Percentiles rank a stretch among this genome's conserved stretches.
Conservation (phyloP, 78 protist species). For the Protostelium mycophagum region DNA sequence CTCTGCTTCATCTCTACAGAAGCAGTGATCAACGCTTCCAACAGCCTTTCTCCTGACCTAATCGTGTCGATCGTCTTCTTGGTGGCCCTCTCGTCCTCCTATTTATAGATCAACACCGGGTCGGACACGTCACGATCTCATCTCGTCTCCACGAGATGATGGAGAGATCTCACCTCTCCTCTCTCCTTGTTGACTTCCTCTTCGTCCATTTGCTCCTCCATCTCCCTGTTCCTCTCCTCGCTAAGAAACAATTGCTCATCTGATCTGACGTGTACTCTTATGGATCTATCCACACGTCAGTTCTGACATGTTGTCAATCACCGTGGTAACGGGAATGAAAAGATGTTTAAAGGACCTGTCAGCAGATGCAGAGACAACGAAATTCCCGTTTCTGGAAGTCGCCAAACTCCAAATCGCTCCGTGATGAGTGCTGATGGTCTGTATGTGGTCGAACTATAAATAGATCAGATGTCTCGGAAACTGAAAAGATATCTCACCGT, state of each 20-base stretch:
- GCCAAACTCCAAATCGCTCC: slow-evolving; percentile 73
- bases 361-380: slow-evolving; percentile 55
- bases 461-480: slow-evolving; percentile 22
- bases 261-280: slow-evolving; percentile 78
- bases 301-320: too few relatives aligned
- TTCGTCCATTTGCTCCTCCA: slow-evolving; percentile 36
- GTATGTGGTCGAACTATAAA: slow-evolving; percentile 50
- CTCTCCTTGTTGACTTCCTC: slow-evolving; percentile 31
- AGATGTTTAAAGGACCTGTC: too few relatives aligned
- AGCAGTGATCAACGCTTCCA: slow-evolving; percentile 69
- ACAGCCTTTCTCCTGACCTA: slow-evolving; percentile 61
- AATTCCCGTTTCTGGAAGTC: slow-evolving; percentile 44
- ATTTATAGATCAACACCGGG: neutral
- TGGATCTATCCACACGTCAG: too few relatives aligned
- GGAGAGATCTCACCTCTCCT: too few relatives aligned
- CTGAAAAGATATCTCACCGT: neutral
- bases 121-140: slow-evolving; percentile 2
- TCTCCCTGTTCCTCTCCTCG: slow-evolving; percentile 17
- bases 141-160: slow-evolving; percentile 4
- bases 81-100: slow-evolving; percentile 36
- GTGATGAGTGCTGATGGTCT: slow-evolving; percentile 70
- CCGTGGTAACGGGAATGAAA: too few relatives aligned
- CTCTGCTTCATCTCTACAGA: slow-evolving; percentile 12
- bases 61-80: slow-evolving; percentile 50
- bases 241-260: slow-evolving; percentile 73